Evolutionary conservation across 2,329 filamentous ascomycete genomes (phyloP), one percentile per base, ranked within the genome.

Genomic region (Epichloe amarillans): DNA sequence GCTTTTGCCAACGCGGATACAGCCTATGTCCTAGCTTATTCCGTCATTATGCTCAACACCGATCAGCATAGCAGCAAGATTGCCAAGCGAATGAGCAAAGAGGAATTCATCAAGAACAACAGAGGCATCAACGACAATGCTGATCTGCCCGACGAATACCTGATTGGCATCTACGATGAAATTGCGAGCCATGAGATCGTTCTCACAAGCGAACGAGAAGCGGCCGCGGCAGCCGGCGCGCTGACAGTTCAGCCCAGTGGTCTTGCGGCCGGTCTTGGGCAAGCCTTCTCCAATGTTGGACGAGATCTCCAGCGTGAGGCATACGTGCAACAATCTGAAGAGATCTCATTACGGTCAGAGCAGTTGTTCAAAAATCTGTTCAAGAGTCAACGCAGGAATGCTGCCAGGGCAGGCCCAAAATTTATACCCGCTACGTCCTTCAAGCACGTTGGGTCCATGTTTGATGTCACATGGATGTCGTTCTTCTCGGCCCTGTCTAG

Each of bases 31-130:
- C 74, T 98, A 38, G 84, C 89, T 0, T 98, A 98, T 68, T 97
- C 91, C 0, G 93, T 97, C 50, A 96, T 98, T 60, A 75, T 98
- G 79, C 72, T 98, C 48, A 98, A 98, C 66, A 95, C 90, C 1
- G 93, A 98, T 72, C 79, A 91, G 58, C 93, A 98, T 70, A 97
- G 91, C 66, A 76, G 73, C 56, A 95, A 96, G 65, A 79, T 98
- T 60, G 75, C 73, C 2, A 81, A 79, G 58, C 83, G 89, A 49
- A 98, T 98, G 93, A 94, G 84, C 26, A 89, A 89, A 57, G 86
- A 95, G 55, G 94, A 98, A 58, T 98, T 98, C 63, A 95, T 98
- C 72, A 96, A 95, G 73, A 98, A 98, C 69, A 98, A 98, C 66
- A 77, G 93, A 30, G 93, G 93, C 52, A 98, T 98, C 72, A 97